Conservation (phyloP, 345 rosid species). For the Raphanus raphanistrum region DNA sequence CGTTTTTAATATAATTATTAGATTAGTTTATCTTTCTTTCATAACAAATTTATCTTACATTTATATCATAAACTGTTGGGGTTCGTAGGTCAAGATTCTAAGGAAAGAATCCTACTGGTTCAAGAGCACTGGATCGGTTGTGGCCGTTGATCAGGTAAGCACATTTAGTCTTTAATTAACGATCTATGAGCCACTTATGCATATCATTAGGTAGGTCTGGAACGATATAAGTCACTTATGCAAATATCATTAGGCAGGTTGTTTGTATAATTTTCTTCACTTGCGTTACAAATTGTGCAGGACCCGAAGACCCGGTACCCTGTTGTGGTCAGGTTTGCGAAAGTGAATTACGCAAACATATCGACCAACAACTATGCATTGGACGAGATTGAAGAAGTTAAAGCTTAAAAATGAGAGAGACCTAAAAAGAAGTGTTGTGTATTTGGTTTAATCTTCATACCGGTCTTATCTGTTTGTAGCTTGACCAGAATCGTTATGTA, state of each 20-base stretch:
- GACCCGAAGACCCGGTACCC: slow-evolving; percentile 85
- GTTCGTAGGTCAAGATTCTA: slow-evolving; percentile 79
- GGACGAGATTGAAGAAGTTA: slow-evolving; percentile 80
- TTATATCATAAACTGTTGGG: background rate
- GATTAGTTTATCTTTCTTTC: background rate
- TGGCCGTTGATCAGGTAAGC: slow-evolving; percentile 86
- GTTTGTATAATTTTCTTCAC: background rate
- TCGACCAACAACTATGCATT: slow-evolving; percentile 95
- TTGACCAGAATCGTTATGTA: slow-evolving; percentile 31
- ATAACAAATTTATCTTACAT: background rate
- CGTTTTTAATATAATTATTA: background rate
- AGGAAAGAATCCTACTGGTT: slow-evolving; percentile 95
- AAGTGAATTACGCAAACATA: slow-evolving; percentile 85
- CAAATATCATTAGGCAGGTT: background rate
- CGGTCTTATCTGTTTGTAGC: slow-evolving; percentile 25
- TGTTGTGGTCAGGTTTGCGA: slow-evolving; percentile 87
- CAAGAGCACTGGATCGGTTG: slow-evolving; percentile 81
- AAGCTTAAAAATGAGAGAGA: slow-evolving; percentile 49
- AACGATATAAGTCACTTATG: background rate
- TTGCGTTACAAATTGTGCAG: slow-evolving; percentile 41
- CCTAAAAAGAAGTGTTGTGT: background rate
- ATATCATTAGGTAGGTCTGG: background rate
- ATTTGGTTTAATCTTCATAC: slow-evolving; percentile 28
- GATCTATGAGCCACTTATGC: background rate
- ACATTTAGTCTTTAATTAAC: background rate